Percentiles rank a stretch among this genome's conserved stretches.
phyloP scores from a whole-genome alignment of 495 filamentous ascomycete genomes.

The Pyronema domesticum region DNA sequence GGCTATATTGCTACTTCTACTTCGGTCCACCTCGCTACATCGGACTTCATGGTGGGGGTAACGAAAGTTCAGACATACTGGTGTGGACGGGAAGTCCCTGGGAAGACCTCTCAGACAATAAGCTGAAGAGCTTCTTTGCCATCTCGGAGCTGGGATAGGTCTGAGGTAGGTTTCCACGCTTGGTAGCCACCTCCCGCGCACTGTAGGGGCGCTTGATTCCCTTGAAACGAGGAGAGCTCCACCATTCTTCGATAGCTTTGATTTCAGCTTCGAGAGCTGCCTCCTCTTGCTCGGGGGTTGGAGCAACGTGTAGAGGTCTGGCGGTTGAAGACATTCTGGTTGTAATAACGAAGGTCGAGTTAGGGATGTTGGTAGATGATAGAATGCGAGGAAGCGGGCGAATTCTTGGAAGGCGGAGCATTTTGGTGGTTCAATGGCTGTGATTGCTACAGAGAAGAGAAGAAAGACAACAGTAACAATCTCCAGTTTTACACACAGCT shows the following conservation, averaged over 20 bases:
- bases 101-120: constrained; percentile 57
- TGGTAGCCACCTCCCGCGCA: constrained; percentile 77
- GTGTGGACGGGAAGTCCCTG: constrained; percentile 80
- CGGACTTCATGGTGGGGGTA: not conserved
- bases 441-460: too few species aligned
- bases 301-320: constrained; percentile 10
- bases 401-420: constrained; percentile 10
- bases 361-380: not conserved
- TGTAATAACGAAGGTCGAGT: constrained; percentile 6
- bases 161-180: constrained; percentile 72
- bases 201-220: constrained; percentile 86
- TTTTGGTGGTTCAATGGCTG: constrained; percentile 1
- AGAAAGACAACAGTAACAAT: too few species aligned
- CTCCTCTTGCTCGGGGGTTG: constrained; percentile 47
- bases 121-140: constrained; percentile 83
- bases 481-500: too few species aligned
- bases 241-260: constrained; percentile 71
- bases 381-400: constrained; percentile 13
- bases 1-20: too few species aligned
- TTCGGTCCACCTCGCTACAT: not conserved
- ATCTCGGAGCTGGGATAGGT: constrained; percentile 78
- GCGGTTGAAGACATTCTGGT: constrained; percentile 11
- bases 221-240: constrained; percentile 60
- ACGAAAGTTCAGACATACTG: constrained; percentile 32
- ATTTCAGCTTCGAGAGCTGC: constrained; percentile 62